Percentiles rank a stretch among this genome's conserved stretches.
phyloP scores from a whole-genome alignment of 2,329 filamentous ascomycete genomes.

The Colletotrichum sansevieriae region DNA sequence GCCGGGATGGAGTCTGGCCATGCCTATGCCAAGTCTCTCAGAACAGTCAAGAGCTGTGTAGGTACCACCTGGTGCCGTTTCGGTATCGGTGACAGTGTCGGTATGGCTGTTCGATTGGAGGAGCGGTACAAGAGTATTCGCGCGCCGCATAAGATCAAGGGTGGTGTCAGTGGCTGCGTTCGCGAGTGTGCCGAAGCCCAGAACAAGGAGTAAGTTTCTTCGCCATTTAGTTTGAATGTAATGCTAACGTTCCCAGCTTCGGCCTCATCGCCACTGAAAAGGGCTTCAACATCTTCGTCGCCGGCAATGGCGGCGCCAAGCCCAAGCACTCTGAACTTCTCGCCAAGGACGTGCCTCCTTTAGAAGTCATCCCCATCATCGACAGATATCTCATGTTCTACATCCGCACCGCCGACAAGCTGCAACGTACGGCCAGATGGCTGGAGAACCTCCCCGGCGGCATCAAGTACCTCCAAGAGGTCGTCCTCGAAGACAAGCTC shows the following conservation, averaged over 20 bases:
- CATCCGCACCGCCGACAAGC: slow-evolving; percentile 90
- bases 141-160: slow-evolving; percentile 92
- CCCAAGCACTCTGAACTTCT: slow-evolving; percentile 86
- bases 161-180: slow-evolving; percentile 91
- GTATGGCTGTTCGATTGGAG: slow-evolving; percentile 88
- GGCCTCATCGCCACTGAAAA: slow-evolving; percentile 93
- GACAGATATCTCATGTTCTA: slow-evolving; percentile 95
- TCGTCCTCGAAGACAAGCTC: slow-evolving; percentile 86
- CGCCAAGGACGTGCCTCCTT: slow-evolving; percentile 86
- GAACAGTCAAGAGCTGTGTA: slow-evolving; percentile 93
- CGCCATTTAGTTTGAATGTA: not conserved
- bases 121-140: slow-evolving; percentile 93
- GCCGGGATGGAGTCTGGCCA: slow-evolving; percentile 93
- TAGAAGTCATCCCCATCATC: slow-evolving; percentile 85
- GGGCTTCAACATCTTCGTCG: slow-evolving; percentile 93
- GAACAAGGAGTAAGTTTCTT: slow-evolving; percentile 80
- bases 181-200: slow-evolving; percentile 93
- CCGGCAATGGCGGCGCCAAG: slow-evolving; percentile 89
- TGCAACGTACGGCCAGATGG: slow-evolving; percentile 91
- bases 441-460: slow-evolving; percentile 87
- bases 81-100: slow-evolving; percentile 90
- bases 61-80: slow-evolving; percentile 93
- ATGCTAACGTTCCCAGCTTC: slow-evolving; percentile 66
- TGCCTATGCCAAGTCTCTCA: slow-evolving; percentile 88
- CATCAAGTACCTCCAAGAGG: slow-evolving; percentile 84